Base-by-base conservation (phyloP, 108 stramenopile genomes). In the Conticribra guillardii region DNA sequence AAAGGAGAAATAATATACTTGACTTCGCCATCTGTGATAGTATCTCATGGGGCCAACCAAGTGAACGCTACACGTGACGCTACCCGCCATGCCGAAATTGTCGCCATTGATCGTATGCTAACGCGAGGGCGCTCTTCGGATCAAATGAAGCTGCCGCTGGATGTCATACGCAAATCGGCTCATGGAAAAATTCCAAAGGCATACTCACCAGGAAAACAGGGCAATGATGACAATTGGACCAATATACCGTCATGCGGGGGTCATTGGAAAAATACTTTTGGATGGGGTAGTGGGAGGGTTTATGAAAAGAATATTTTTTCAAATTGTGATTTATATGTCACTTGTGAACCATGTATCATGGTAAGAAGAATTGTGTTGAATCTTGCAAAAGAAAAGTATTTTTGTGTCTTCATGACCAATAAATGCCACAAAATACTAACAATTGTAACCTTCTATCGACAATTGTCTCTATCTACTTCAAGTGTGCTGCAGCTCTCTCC, bases 291-390 rank as follows among this genome's bases (percentile, higher is more conserved):
- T 72, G 89, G 82, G 54, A 81, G 61, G 76, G 74, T 76, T n/a
- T 61, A 62, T 73, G 67, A 83, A 71, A 82, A 23, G 23, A 73
- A 81, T 1, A 73, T 86, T 9, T 81, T 90, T 17, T 46, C 21
- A 16, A 60, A 80, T 37, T 90, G 89, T 64, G 73, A 80, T 47
- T 60, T 91, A 22, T 91, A 87, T 67, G 92, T 93, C 18, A 93
- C 92, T 22, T 93, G 92, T 54, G 92, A 93, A 71, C 92, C 92
- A n/a, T 93, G 92, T 60, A 91, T 93, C 44, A 93, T 93, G 89
- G 79, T 80, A 56, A 80, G 79, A 33, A 5, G 15, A n/a, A n/a
- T n/a, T n/a, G n/a, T n/a, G n/a, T n/a, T n/a, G n/a, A n/a, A n/a
- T n/a, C n/a, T n/a, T n/a, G n/a, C n/a, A n/a, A n/a, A n/a, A n/a